These are phyloP conservation scores for Boechera stricta DNA, from an alignment of 345 rosid genomes.

Conservation along the genomic window DNA sequence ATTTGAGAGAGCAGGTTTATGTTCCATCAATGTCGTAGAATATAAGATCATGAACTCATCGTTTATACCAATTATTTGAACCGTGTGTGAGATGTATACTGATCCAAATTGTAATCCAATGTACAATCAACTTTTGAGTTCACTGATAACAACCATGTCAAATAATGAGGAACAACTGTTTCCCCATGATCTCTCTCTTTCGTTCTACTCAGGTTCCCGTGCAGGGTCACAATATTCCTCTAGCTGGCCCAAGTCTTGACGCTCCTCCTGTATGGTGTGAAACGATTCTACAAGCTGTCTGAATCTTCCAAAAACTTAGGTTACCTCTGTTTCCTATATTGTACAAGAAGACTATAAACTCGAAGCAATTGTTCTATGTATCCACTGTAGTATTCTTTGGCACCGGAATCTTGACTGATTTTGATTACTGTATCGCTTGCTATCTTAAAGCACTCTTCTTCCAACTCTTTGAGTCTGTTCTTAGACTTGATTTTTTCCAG, in stretches of 20 bases:
- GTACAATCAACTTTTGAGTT: slow-evolving; percentile 41
- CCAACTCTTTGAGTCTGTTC: slow-evolving; percentile 32
- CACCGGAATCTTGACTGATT: neutral
- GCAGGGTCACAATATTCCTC: slow-evolving; percentile 14
- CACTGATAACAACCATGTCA: slow-evolving; percentile 34
- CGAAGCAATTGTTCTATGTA: slow-evolving; percentile 2
- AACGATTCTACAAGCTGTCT: slow-evolving; percentile 32
- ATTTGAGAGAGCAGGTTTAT: slow-evolving; percentile 71
- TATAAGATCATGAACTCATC: slow-evolving; percentile 20
- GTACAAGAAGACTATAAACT: slow-evolving; percentile 36
- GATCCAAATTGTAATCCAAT: slow-evolving; percentile 37
- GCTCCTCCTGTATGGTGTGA: slow-evolving; percentile 26
- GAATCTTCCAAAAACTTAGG: slow-evolving; percentile 24
- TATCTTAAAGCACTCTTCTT: slow-evolving; percentile 37
- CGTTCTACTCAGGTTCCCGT: slow-evolving; percentile 16
- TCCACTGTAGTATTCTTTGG: slow-evolving; percentile 22
- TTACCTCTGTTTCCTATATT: slow-evolving; percentile 22
- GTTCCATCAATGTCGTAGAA: slow-evolving; percentile 55
- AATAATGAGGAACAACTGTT: slow-evolving; percentile 22
- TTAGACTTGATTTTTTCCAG: slow-evolving; percentile 28
- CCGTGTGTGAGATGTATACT: slow-evolving; percentile 26
- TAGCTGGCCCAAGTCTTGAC: slow-evolving; percentile 11
- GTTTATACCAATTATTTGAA: neutral
- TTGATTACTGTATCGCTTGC: neutral
- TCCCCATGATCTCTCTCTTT: slow-evolving; percentile 14